Evolutionary conservation across 2,329 filamentous ascomycete species (phyloP), one percentile per base, ranked within the genome.

Genomic region (Neopestalotiopsis rosae): DNA sequence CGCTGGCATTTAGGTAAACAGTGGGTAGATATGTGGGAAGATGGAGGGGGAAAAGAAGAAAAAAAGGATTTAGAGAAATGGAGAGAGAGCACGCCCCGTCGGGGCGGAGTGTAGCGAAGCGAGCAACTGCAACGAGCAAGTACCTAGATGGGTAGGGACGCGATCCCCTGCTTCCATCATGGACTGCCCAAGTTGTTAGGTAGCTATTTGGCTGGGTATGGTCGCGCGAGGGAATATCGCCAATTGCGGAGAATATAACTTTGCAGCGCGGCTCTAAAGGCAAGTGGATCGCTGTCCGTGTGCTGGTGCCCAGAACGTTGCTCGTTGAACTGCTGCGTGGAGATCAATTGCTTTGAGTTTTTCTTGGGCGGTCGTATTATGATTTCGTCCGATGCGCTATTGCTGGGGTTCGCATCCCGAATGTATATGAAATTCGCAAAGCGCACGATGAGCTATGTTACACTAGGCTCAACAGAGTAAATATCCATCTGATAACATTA

Each of bases 311-410:
- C 6, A 12, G 57, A 38, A 38, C 34, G 34, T 7, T 38, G 34
- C 34, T 59, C 12, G n/a, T 59, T 24, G 30, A 59, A 14, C 17
- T 14, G 49, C 17, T 14, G 57, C 57, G 57, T 30, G 32, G 59
- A 62, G 59, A 34, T 38, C n/a, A 61, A 62, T 62, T 42, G 32
- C 30, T 61, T 61, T 40, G n/a, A 61, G 59, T 61, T 61, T 61
- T 61, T 61, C 24, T 34, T 38, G 17, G 59, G 28, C 28, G 30
- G 59, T n/a, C 45, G 45, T 20, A 17, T 38, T 40, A 20, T 34
- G 20, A 59, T 17, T 20, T n/a, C 45, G n/a, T 52, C 45, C 45
- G 45, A 52, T 52, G 45, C 45, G 24, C 20, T 59, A 59, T 59
- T 56, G 45, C 45, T 52, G 17, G 57, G 57, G 57, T 17, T 30